Evolutionary conservation across 805 yeast species (phyloP), one percentile per base, ranked within the genome.

Genomic region (Maudiozyma saulgeensis): DNA sequence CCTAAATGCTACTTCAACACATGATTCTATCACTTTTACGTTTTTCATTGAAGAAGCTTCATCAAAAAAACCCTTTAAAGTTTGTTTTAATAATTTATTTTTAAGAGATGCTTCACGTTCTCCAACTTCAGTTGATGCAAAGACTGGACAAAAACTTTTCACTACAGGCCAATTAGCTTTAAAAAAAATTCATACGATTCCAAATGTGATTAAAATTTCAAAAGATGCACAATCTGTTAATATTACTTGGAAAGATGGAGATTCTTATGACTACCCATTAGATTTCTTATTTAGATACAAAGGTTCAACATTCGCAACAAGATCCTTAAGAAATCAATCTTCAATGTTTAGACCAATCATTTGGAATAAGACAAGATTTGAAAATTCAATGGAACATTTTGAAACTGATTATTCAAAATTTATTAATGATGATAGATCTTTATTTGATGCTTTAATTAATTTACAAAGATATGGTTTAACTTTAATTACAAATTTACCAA

Each of bases 71-170:
- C 60, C 62, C 16, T 53, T 56, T 21, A 54, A 62, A 11, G 68
- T 73, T 28, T 62, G 69, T 28, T 77, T 69, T 61, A 74, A 69
- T 55, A 78, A 76, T 46, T 64, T 76, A 1, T 83, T 85, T 55
- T 68, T 86, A 18, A 72, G 91, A 58, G 95, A 85, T 57, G 73
- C 87, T 0, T 81, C 87, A 44, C 77, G 13, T 53, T 52, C 55
- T 6, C 35, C 67, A 0, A 58, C 56, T 11, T 78, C 85, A 0
- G 70, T 82, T 5, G 86, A 85, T 53, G 67, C 70, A 6, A 38
- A 26, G 18, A 48, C 55, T 2, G 74, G 75, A 18, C 90, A 84
- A 59, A 84, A 82, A 59, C 59, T 74, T 28, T 81, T 82, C 63
- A 75, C 84, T n/a, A 81, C 89, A 0, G 81, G 78, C 60, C 71